Conservation (phyloP, 495 filamentous ascomycete genomes). For the Lichenothelia convexa region DNA sequence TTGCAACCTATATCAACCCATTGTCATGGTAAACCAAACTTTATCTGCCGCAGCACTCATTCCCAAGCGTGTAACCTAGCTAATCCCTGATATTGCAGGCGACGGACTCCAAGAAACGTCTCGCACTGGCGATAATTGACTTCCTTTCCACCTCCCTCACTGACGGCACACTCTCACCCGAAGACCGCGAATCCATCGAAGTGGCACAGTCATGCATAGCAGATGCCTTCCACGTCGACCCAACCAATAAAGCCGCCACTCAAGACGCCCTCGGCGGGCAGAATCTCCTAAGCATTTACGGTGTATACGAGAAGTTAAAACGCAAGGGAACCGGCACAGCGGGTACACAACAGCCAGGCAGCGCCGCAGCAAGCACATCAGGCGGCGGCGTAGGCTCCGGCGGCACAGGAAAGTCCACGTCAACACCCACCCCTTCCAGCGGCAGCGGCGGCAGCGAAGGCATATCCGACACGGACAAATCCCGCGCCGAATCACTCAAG, state of each 20-base stretch:
- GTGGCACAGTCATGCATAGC: slow-evolving; percentile 84
- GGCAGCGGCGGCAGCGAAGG: slow-evolving; percentile 23
- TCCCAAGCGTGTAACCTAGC: too few species aligned
- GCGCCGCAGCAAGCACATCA: slow-evolving; percentile 15
- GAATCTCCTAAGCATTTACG: slow-evolving; percentile 76
- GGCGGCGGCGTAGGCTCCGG: slow-evolving; percentile 9
- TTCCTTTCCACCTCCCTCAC: slow-evolving; percentile 72
- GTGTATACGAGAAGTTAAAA: slow-evolving; percentile 89
- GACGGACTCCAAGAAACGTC: slow-evolving; percentile 61
- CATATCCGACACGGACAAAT: too few species aligned
- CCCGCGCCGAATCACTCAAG: slow-evolving; percentile 75
- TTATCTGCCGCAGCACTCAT: too few species aligned
- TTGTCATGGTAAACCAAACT: too few species aligned
- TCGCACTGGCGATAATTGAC: slow-evolving; percentile 91
- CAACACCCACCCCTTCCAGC: slow-evolving; percentile 7
- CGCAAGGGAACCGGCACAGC: slow-evolving; percentile 38
- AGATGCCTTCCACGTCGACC: slow-evolving; percentile 87
- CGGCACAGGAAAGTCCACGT: neutral
- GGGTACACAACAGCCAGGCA: slow-evolving; percentile 15
- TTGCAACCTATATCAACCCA: too few species aligned
- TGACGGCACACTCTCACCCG: slow-evolving; percentile 70
- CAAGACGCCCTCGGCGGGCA: slow-evolving; percentile 63
- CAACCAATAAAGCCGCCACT: slow-evolving; percentile 51
- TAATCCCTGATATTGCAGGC: too few species aligned
- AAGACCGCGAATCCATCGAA: slow-evolving; percentile 82